Evolutionary conservation across 2,329 filamentous ascomycete genomes (phyloP).

Genomic region (Fusarium citri): DNA sequence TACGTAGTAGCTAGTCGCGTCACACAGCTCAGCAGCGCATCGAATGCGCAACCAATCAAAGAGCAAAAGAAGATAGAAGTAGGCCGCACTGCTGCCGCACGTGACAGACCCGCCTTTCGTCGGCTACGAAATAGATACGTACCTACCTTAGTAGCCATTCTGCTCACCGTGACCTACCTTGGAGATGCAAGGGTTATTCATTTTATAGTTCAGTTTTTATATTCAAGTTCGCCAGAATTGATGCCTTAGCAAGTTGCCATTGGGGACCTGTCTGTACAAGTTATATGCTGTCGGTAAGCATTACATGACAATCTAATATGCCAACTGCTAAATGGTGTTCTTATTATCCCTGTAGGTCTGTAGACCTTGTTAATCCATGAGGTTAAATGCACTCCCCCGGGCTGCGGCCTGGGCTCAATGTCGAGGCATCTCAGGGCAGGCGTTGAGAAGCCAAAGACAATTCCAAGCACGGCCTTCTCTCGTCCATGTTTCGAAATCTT

Average conservation of each 20-base stretch:
- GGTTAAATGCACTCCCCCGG: slow-evolving; percentile 37
- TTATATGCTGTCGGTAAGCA: slow-evolving; percentile 25
- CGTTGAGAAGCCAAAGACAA: slow-evolving; percentile 14
- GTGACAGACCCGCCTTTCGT: slow-evolving; percentile 16
- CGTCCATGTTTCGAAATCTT: background rate
- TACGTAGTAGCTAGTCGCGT: slow-evolving; percentile 19
- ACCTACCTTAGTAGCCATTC: background rate
- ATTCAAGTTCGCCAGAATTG: slow-evolving; percentile 9
- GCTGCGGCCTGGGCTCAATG: slow-evolving; percentile 42
- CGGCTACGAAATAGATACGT: background rate
- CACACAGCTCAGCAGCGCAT: slow-evolving; percentile 12
- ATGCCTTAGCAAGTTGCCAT: slow-evolving; percentile 9
- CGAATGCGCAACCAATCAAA: slow-evolving; percentile 39
- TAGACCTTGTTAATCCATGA: slow-evolving; percentile 34
- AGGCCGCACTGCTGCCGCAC: slow-evolving; percentile 2
- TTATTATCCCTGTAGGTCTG: slow-evolving; percentile 18
- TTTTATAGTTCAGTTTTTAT: slow-evolving; percentile 22
- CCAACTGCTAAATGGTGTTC: slow-evolving; percentile 18
- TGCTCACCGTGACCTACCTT: background rate
- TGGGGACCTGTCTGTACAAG: slow-evolving; percentile 1
- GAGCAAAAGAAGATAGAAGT: background rate
- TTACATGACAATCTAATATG: background rate
- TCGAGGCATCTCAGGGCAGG: slow-evolving; percentile 33
- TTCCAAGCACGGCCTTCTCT: slow-evolving; percentile 17
- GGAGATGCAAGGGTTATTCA: slow-evolving; percentile 17